Evolutionary conservation across 306 rosid species (phyloP), one percentile per base, ranked within the genome.

Genomic region (Calophaca sinica): DNA sequence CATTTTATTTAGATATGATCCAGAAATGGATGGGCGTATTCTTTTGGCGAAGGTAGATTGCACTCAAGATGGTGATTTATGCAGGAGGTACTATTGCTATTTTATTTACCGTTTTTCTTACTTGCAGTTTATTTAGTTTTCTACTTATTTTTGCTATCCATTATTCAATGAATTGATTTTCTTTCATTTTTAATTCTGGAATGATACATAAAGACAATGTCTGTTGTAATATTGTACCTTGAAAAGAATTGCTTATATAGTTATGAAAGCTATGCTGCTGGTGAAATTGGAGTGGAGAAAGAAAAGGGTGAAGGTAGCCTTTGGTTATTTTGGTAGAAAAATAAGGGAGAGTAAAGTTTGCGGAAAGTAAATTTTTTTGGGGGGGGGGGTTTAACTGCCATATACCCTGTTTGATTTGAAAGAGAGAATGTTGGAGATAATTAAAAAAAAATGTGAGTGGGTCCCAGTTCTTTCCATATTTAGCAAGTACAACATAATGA

Each of bases 21-120:
- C 96, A 41, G 99, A 94, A 79, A 50, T 87, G 33, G 99, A 94
- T 84, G 96, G 99, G 48, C 93, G 99, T 39, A 88, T 94, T 71
- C 70, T 94, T 80, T 36, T 92, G 85, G 93, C 73, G 2, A 91
- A 89, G 80, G 96, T 94, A 45, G 97, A 94, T 84, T 94, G 99
- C 89, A 94, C 97, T 11, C 44, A 50, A 70, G 96, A 91, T 61
- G 82, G 52, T 67, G 96, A 94, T 75, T 85, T 94, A 79, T 94
- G 99, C 84, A 85, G 81, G 85, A 92, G 94, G 99, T 94, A 90
- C 48, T 53, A 42, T 74, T 83, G 66, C 74, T 46, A 53, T 64
- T 49, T 50, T 66, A 48, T 63, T 71, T 65, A 15, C 41, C n/a
- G 4, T 50, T 38, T 58, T 60, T 55, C 29, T 75, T 46, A 63